These are phyloP conservation scores for Halophytophthora polymorphica DNA, from an alignment of 352 stramenopile genomes.

Conservation along the genomic window DNA sequence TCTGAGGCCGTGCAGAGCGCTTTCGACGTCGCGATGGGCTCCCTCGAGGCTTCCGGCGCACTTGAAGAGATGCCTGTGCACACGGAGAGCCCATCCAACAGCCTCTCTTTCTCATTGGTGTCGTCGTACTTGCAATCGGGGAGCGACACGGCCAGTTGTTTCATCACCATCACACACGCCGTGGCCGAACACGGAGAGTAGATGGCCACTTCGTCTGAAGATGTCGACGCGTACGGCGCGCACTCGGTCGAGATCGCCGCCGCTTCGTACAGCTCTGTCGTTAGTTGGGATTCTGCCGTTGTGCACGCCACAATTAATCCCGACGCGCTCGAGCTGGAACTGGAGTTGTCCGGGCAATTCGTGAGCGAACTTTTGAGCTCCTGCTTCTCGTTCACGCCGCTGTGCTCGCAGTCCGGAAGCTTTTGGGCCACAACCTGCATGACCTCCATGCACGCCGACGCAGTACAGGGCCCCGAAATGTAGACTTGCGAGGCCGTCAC, in stretches of 20 bases:
- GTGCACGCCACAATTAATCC: slow-evolving; percentile 15
- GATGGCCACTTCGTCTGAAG: slow-evolving; percentile 9
- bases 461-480: slow-evolving; percentile 15
- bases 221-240: slow-evolving; percentile 12
- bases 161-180: slow-evolving; percentile 12
- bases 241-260: slow-evolving; percentile 17
- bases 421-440: slow-evolving; percentile 9
- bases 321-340: slow-evolving; percentile 3
- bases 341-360: slow-evolving; percentile 7
- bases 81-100: slow-evolving; percentile 8
- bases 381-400: slow-evolving; percentile 23
- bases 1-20: slow-evolving; percentile 18
- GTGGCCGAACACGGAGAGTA: slow-evolving; percentile 19
- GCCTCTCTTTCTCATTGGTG: slow-evolving; percentile 16
- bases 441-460: slow-evolving; percentile 12
- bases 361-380: slow-evolving; percentile 14
- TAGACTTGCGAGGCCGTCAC: slow-evolving; percentile 5
- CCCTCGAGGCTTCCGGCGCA: slow-evolving; percentile 6
- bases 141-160: slow-evolving; percentile 8
- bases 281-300: slow-evolving; percentile 10
- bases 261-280: slow-evolving; percentile 12
- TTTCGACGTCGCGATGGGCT: slow-evolving; percentile 11
- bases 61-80: slow-evolving; percentile 10
- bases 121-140: slow-evolving; percentile 22
- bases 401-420: slow-evolving; percentile 16